Evolutionary conservation across 257 asterid genomes (phyloP).

Genomic region (Euphrasia confusa): DNA sequence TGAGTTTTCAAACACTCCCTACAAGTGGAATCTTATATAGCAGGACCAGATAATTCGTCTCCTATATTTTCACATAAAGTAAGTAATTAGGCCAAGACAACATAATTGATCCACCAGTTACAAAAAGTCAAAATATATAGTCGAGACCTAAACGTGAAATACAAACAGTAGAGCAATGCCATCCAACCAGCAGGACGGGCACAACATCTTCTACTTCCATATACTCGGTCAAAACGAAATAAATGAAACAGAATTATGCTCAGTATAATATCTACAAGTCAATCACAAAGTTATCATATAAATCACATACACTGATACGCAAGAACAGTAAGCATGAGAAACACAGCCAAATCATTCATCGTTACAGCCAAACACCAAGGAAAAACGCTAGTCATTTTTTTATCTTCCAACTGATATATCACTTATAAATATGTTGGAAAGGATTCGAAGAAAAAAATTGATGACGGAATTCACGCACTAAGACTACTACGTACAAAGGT

Average conservation of each 20-base stretch:
- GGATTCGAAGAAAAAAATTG: no score
- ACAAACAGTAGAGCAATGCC: neutral
- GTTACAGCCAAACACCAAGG: neutral
- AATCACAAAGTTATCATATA: no score
- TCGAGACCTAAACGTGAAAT: neutral
- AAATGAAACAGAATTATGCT: neutral
- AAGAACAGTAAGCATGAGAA: neutral
- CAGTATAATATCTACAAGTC: neutral
- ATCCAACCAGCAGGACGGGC: neutral
- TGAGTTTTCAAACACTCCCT: neutral
- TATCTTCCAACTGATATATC: constrained; percentile 40
- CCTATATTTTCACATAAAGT: neutral
- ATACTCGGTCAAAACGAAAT: neutral
- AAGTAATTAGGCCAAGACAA: neutral
- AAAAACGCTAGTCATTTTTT: neutral
- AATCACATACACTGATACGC: neutral
- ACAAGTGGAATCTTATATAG: constrained; percentile 1
- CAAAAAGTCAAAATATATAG: constrained; percentile 1
- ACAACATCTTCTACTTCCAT: neutral
- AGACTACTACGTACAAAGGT: neutral
- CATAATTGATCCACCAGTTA: no score
- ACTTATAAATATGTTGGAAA: constrained; percentile 29
- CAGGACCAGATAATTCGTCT: neutral
- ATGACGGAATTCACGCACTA: neutral
- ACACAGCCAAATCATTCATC: neutral